Evolutionary conservation across 805 yeast species (phyloP).

Genomic region (Jamesozyma spencerorum): DNA sequence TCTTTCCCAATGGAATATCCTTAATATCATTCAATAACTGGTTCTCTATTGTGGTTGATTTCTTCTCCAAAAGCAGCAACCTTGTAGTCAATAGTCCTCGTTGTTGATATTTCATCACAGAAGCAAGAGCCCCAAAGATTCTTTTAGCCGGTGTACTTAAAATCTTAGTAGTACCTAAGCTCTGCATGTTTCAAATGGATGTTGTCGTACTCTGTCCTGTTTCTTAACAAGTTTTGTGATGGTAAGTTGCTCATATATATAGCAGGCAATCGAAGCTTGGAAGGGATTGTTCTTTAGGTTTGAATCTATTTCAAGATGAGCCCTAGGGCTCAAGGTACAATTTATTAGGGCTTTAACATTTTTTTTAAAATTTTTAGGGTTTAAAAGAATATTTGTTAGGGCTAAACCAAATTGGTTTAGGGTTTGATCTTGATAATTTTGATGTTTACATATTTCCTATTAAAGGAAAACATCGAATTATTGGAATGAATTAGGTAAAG

Average conservation of each 20-base stretch:
- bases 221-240: too few relatives aligned
- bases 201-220: too few relatives aligned
- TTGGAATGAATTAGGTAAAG: neutral
- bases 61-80: neutral
- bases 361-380: neutral
- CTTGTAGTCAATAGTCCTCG: neutral
- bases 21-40: slow-evolving; percentile 1
- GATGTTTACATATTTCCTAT: slow-evolving; percentile 10
- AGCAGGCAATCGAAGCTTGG: too few relatives aligned
- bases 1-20: slow-evolving; percentile 1
- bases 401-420: neutral
- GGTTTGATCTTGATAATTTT: neutral
- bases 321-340: too few relatives aligned
- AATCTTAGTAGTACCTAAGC: neutral
- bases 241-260: too few relatives aligned
- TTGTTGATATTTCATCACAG: neutral
- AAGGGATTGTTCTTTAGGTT: too few relatives aligned
- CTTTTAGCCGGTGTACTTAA: neutral
- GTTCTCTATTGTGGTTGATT: neutral
- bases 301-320: too few relatives aligned
- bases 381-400: too few relatives aligned
- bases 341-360: neutral
- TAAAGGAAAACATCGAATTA: slow-evolving; percentile 7
- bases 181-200: neutral
- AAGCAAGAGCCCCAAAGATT: neutral